Evolutionary conservation across 306 rosid genomes (phyloP), one percentile per base, ranked within the genome.

Genomic region (Erythrophleum fordii): DNA sequence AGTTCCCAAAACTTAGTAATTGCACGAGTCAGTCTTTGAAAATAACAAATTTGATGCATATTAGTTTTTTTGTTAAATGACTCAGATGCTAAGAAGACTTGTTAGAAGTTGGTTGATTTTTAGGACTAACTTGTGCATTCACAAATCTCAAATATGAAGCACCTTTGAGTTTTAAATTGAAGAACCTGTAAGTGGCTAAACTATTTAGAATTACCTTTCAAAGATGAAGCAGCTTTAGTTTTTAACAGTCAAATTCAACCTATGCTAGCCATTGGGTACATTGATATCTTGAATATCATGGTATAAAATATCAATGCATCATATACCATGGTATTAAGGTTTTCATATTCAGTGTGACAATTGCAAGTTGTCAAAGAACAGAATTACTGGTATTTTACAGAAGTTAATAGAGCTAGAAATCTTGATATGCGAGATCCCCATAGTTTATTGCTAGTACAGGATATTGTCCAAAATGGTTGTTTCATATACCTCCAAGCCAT

Each of bases 171-270:
- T n/a, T n/a, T n/a, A n/a, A n/a, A n/a, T n/a, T 49, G 98, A 90
- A 82, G 94, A 95, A 73, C 85, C 88, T 18, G 99, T 95, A 93
- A 95, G 98, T 87, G 69, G 10, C 18, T 46, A 31, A 51, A 41
- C 29, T 83, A 26, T 46, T 59, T 31, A 6, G 2, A 60, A 49
- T 39, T 39, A 7, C 53, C 16, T 17, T 34, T 10, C 64, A 58
- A 23, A 58, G 34, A 58, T 58, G 6, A 2, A 59, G 37, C 37
- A n/a, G n/a, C n/a, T n/a, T n/a, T n/a, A 25, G 5, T 6, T 61
- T 61, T 29, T 28, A 14, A 34, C 12, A 8, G 5, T 62, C 39
- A 31, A 9, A 35, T 65, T 65, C 48, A 18, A n/a, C n/a, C 46
- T 35, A 34, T 34, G 45, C 12, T 34, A 64, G 2, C 8, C 9